Conservation (phyloP, 257 asterid genomes). For the Solanum neorickii region DNA sequence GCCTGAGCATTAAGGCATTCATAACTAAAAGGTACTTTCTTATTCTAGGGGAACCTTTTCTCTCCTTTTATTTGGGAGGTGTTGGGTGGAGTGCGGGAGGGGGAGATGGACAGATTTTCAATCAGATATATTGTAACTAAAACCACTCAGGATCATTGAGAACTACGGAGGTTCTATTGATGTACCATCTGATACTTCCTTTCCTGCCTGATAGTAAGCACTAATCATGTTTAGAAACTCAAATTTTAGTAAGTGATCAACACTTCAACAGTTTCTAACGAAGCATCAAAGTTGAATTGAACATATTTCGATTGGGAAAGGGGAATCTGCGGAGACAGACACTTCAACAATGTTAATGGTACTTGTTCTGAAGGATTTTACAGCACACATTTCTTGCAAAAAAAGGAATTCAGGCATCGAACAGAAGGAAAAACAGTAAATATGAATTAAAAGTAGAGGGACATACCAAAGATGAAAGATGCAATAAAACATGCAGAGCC, state of each 20-base stretch:
- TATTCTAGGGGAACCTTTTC: not conserved
- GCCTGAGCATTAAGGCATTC: not conserved
- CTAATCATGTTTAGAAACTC: not conserved
- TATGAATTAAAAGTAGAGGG: conserved; percentile 8
- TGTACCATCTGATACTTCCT: not conserved
- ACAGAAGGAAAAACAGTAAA: not conserved
- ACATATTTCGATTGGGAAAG: not conserved
- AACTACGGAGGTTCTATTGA: not conserved
- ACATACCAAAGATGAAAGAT: conserved; percentile 93
- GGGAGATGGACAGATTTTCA: not conserved
- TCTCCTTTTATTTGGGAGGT: not conserved
- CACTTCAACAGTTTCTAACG: not conserved
- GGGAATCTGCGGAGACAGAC: not conserved
- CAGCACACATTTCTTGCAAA: not conserved
- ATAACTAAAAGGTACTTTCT: not conserved
- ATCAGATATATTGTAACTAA: not conserved
- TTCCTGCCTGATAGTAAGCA: not conserved
- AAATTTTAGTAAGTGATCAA: not conserved
- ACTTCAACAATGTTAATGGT: not conserved
- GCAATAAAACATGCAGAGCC: conserved; percentile 99
- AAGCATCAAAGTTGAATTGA: not conserved
- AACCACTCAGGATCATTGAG: not conserved
- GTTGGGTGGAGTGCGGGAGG: not conserved
- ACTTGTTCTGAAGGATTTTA: not conserved
- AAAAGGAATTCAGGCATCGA: not conserved